Evolutionary conservation across 139 green algal species (phyloP).

Genomic region (Chlamydomonas sp.): DNA sequence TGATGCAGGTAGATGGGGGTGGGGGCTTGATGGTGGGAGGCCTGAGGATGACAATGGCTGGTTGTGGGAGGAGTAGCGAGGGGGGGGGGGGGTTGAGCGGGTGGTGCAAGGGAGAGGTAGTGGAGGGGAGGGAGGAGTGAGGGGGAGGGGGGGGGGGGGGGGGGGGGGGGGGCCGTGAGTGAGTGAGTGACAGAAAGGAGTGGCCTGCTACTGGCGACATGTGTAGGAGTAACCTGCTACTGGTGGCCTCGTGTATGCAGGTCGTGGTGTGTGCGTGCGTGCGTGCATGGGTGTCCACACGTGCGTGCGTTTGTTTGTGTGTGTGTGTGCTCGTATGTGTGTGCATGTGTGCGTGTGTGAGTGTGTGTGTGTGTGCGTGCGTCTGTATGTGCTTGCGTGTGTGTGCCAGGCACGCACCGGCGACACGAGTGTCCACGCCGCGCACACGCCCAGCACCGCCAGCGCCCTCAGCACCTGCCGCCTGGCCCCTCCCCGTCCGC

Average conservation of each 20-base stretch:
- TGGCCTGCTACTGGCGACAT: background rate
- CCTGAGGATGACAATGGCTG: background rate
- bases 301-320: no score
- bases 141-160: no score
- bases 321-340: no score
- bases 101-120: background rate
- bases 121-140: background rate
- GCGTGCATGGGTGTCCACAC: no score
- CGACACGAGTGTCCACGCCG: background rate
- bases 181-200: background rate
- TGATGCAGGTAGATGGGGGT: background rate
- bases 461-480: background rate
- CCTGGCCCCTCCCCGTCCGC: background rate
- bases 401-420: background rate
- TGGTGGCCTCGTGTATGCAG: background rate
- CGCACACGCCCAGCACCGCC: background rate
- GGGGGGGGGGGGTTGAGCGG: background rate
- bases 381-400: no score
- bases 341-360: no score
- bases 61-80: no score
- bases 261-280: no score
- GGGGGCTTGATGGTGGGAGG: background rate
- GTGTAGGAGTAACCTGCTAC: background rate
- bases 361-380: no score
- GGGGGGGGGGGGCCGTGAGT: background rate